Base-by-base conservation (phyloP, 352 stramenopile species). In the Globisporangium polare region DNA sequence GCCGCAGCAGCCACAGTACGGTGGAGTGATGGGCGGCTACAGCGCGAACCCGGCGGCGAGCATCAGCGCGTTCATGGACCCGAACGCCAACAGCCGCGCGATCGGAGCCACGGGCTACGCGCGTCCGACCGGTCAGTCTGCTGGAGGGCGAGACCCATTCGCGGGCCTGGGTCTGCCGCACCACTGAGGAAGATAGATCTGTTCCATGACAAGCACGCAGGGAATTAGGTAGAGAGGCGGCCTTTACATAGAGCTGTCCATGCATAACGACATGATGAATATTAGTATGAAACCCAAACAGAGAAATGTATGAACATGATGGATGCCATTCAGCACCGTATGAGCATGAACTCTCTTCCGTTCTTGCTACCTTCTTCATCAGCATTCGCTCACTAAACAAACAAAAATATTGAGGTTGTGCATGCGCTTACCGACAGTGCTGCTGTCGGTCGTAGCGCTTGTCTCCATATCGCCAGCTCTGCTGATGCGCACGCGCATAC, bases 91-190 rank as follows among this genome's bases (percentile, higher is more conserved):
- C 31, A 58, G 60, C 29, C 43, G 39, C 27, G n/a, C 6, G 15
- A 58, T 46, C 26, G 50, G 59, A 53, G 39, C 43, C 55, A 17
- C 18, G 29, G 52, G 55, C 12, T 53, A 58, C 29, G 49, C 26
- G 17, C 58, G 31, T 24, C 58, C 42, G 33, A 13, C 37, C 42
- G 68, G 60, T 15, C 50, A 55, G 5, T 57, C 60, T 18, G 41
- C 63, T 3, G 72, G 68, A 41, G 46, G 68, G 47, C 74, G 82
- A 54, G 85, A 94, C 54, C 85, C 85, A 42, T 94, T 94, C 67
- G 82, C 85, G 6, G 85, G 85, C 9, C 65, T 92, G 22, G 85
- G 82, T n/a, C 58, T 90, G 58, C 80, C 80, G 4, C 67, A 78
- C 56, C 67, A 83, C 51, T 68, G n/a, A n/a, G 18, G 46, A 51